phyloP scores from a whole-genome alignment of 148 eudicot species.

The Diospyros kaki region DNA sequence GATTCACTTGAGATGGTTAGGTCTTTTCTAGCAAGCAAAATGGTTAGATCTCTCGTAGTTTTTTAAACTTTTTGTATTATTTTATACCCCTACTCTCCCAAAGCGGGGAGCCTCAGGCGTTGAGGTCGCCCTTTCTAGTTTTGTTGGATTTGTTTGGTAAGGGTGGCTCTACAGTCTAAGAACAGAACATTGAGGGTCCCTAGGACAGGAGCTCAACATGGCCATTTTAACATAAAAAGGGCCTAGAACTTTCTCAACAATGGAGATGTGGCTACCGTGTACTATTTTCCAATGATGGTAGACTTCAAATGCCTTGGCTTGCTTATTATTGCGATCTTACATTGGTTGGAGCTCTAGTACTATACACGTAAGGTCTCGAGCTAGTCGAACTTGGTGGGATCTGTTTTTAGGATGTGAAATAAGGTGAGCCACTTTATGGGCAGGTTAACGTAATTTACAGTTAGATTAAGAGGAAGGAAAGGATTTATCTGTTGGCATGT shows the following conservation, averaged over 20 bases:
- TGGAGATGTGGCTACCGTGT: background rate
- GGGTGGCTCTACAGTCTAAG: background rate
- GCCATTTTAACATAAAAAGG: background rate
- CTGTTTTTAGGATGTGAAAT: too few relatives aligned
- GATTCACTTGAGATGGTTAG: too few relatives aligned
- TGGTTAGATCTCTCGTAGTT: too few relatives aligned
- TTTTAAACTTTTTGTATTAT: too few relatives aligned
- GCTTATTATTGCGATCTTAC: too few relatives aligned
- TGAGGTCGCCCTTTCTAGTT: background rate
- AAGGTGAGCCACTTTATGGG: too few relatives aligned
- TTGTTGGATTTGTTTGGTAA: constrained; percentile 1
- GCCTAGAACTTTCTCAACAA: background rate
- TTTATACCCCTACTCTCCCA: too few relatives aligned
- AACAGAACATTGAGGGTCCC: background rate
- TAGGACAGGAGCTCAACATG: background rate
- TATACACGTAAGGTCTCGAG: too few relatives aligned
- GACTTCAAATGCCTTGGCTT: background rate
- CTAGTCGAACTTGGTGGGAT: too few relatives aligned
- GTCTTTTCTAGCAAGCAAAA: too few relatives aligned
- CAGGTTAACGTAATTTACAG: too few relatives aligned
- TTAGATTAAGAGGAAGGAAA: background rate
- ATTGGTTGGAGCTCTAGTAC: too few relatives aligned
- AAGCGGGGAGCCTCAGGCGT: background rate
- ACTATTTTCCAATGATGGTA: background rate
- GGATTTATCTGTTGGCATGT: background rate